These are phyloP conservation scores for Meyerozyma carpophila DNA, from an alignment of 1,139 yeast genomes.

Conservation along the genomic window DNA sequence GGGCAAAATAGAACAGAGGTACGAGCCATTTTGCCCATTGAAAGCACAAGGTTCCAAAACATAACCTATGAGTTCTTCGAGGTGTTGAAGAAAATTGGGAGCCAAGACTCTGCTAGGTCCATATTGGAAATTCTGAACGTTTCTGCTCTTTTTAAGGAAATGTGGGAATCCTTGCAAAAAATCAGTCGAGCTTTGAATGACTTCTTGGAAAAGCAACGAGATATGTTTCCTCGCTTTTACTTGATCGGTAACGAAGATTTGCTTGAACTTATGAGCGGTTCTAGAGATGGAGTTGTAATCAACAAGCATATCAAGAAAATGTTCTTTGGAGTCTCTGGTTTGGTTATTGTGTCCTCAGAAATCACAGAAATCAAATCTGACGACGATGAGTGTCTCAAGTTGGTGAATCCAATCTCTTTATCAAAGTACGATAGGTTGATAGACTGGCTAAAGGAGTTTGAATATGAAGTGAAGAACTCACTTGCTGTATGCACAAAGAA, in stretches of 20 bases:
- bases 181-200: slow-evolving; percentile 69
- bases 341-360: slow-evolving; percentile 24
- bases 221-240: slow-evolving; percentile 73
- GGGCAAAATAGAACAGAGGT: slow-evolving; percentile 50
- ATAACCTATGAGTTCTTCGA: slow-evolving; percentile 57
- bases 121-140: slow-evolving; percentile 51
- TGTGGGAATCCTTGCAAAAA: slow-evolving; percentile 50
- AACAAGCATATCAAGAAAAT: slow-evolving; percentile 66
- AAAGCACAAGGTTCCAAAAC: slow-evolving; percentile 61
- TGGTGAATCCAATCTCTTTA: slow-evolving; percentile 43
- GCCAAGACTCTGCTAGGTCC: slow-evolving; percentile 52
- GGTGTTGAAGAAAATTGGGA: slow-evolving; percentile 47
- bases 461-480: slow-evolving; percentile 45
- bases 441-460: slow-evolving; percentile 64
- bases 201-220: slow-evolving; percentile 77
- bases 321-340: slow-evolving; percentile 58
- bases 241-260: slow-evolving; percentile 91
- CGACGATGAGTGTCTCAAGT: slow-evolving; percentile 55
- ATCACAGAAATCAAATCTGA: slow-evolving; percentile 52
- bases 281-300: slow-evolving; percentile 42
- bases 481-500: slow-evolving; percentile 30
- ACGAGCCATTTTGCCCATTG: slow-evolving; percentile 60
- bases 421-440: slow-evolving; percentile 39
- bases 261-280: slow-evolving; percentile 73
- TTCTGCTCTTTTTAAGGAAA: slow-evolving; percentile 41